Base-by-base conservation (phyloP, 139 green algal genomes). In the Astrephomene gubernaculifera region DNA sequence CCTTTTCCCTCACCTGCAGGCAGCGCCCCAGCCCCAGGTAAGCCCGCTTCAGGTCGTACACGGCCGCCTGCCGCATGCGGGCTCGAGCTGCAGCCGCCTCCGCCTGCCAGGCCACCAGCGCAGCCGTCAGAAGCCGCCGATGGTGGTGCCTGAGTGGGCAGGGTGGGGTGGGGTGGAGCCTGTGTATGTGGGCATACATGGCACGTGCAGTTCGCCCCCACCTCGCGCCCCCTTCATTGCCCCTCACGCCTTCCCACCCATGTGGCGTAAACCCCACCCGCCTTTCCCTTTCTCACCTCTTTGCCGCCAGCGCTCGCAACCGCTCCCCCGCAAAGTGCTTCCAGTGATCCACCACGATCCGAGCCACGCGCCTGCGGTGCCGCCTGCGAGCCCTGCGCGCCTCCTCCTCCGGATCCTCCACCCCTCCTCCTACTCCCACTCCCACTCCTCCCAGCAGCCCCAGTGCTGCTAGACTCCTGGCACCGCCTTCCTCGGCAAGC, bases 331-430 rank as follows among this genome's bases (percentile, higher is more conserved):
- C 85, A 63, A 90, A 87, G 70, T 63, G 78, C 87, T 87, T 87
- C 89, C 89, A 92, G 24, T 92, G 89, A 33, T 90, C 89, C 35
- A 87, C 89, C 52, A 92, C 89, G 43, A 92, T 88, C 41, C 71
- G 64, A 0, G 89, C 89, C 39, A 92, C 57, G 27, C 69, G 81
- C 70, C 87, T 89, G 38, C 89, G 85, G 63, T 92, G 89, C 35
- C 81, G 71, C 35, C 89, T 68, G n/a, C 85, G 81, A 5, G 41
- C 85, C 14, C 54, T 52, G 6, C 81, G 81, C 61, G 72, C 67
- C 38, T 86, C 78, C 61, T 71, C 83, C 38, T 86, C 83, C 2
- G 72, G 43, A 44, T 86, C 70, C 1, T 35, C 44, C 6, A 65
- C 24, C n/a, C 45, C 49, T 2, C 2, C 68, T 3, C 38, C 36